A percentile compares a stretch with the other conserved stretches of the same genome.
These are phyloP conservation scores for Wickerhamomyces hampshirensis DNA, from an alignment of 805 yeast species.

Conservation along the genomic window DNA sequence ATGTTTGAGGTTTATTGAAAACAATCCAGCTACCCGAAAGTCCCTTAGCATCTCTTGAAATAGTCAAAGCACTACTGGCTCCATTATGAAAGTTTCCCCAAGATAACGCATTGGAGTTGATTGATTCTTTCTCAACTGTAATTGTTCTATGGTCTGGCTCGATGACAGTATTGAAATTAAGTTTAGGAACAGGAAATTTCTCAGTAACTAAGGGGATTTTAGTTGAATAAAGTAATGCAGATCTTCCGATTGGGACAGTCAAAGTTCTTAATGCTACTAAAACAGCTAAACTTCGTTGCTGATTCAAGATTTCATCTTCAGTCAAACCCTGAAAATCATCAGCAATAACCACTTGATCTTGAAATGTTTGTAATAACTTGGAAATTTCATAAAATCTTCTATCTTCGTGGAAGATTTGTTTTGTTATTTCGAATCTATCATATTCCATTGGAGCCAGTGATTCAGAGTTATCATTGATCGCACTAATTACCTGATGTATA, in stretches of 20 bases:
- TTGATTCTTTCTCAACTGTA: conserved; percentile 46
- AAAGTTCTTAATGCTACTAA: conserved; percentile 67
- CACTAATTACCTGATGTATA: conserved; percentile 34
- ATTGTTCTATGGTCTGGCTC: conserved; percentile 65
- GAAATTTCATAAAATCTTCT: conserved; percentile 76
- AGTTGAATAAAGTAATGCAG: conserved; percentile 63
- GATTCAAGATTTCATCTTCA: conserved; percentile 52
- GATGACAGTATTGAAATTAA: conserved; percentile 64
- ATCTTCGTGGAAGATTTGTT: conserved; percentile 70
- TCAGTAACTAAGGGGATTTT: conserved; percentile 80
- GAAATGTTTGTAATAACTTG: conserved; percentile 63
- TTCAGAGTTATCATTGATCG: conserved; percentile 39
- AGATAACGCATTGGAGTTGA: conserved; percentile 45
- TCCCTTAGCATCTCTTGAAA: conserved; percentile 62
- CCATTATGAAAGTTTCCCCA: conserved; percentile 96
- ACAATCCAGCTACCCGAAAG: conserved; percentile 89
- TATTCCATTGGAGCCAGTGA: conserved; percentile 60
- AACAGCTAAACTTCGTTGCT: conserved; percentile 56
- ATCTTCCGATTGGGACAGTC: conserved; percentile 74
- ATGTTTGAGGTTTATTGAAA: conserved; percentile 67
- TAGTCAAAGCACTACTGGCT: conserved; percentile 76
- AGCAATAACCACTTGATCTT: conserved; percentile 47
- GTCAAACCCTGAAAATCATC: conserved; percentile 25
- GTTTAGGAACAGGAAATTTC: conserved; percentile 69
- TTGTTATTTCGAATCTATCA: conserved; percentile 62